These are phyloP conservation scores for Rhynchosporium agropyri DNA, from an alignment of 2,329 filamentous ascomycete genomes.

Conservation along the genomic window DNA sequence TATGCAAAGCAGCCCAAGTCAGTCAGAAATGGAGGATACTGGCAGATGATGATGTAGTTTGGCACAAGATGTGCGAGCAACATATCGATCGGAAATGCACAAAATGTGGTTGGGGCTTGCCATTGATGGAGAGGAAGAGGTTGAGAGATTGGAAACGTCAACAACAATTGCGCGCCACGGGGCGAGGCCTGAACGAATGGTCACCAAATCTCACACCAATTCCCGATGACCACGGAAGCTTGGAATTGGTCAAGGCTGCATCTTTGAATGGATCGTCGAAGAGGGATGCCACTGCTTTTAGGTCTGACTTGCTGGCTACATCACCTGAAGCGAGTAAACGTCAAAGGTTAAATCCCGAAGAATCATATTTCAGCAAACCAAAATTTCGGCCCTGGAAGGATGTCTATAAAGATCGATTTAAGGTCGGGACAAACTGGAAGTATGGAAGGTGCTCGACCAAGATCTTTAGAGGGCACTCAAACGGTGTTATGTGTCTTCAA, in stretches of 20 bases:
- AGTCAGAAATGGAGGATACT: conserved; percentile 84
- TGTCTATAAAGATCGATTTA: conserved; percentile 93
- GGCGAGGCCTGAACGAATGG: conserved; percentile 57
- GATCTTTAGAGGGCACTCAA: conserved; percentile 82
- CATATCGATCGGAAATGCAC: conserved; percentile 93
- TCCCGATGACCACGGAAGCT: conserved; percentile 42
- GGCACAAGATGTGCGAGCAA: conserved; percentile 98
- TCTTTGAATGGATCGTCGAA: conserved; percentile 33
- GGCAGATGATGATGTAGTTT: conserved; percentile 97
- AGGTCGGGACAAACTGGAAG: conserved; percentile 97
- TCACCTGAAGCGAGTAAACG: conserved; percentile 34
- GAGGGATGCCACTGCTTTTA: conserved; percentile 33
- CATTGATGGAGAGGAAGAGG: conserved; percentile 84
- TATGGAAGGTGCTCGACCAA: conserved; percentile 86
- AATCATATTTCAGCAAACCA: conserved; percentile 44
- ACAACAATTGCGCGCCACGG: conserved; percentile 70
- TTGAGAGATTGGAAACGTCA: conserved; percentile 78
- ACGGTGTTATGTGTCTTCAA: conserved; percentile 71
- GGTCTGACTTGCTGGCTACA: conserved; percentile 18
- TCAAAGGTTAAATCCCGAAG: conserved; percentile 31
- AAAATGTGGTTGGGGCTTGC: conserved; percentile 94
- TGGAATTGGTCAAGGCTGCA: conserved; percentile 17
- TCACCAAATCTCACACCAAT: conserved; percentile 53
- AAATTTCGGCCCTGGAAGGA: conserved; percentile 86
- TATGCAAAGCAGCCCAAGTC: conserved; percentile 95